A percentile compares a stretch with the other conserved stretches of the same genome.
phyloP scores from a whole-genome alignment of 2,329 filamentous ascomycete species.

The Ilyonectria robusta region DNA sequence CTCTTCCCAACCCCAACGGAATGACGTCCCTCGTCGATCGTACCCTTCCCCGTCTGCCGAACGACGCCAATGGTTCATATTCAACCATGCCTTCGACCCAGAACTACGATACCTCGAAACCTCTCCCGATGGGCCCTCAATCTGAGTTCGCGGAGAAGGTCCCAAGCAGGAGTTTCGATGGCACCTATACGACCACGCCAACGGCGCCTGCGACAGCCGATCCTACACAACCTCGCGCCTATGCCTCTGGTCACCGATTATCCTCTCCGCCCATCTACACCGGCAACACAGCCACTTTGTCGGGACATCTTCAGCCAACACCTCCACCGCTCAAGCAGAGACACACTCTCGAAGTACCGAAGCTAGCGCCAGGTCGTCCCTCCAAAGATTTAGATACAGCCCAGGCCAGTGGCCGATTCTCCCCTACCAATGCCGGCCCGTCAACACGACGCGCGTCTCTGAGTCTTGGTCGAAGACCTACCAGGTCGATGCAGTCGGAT shows the following conservation, averaged over 20 bases:
- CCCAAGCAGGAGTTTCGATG: slow-evolving; percentile 37
- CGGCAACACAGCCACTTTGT: slow-evolving; percentile 57
- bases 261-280: slow-evolving; percentile 75
- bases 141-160: slow-evolving; percentile 30
- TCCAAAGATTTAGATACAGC: slow-evolving; percentile 81
- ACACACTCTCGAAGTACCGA: slow-evolving; percentile 91
- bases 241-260: slow-evolving; percentile 67
- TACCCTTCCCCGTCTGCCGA: slow-evolving; percentile 41
- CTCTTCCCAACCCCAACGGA: slow-evolving; percentile 49
- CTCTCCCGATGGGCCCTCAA: slow-evolving; percentile 41
- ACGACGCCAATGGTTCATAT: slow-evolving; percentile 39
- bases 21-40: slow-evolving; percentile 49
- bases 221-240: slow-evolving; percentile 43
- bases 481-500: slow-evolving; percentile 89
- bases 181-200: slow-evolving; percentile 29
- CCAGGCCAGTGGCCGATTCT: slow-evolving; percentile 85
- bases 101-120: slow-evolving; percentile 40
- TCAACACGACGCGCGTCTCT: slow-evolving; percentile 84
- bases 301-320: slow-evolving; percentile 61
- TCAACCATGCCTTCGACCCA: slow-evolving; percentile 28
- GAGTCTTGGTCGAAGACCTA: slow-evolving; percentile 83
- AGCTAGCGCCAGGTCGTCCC: slow-evolving; percentile 72
- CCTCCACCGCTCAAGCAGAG: slow-evolving; percentile 78
- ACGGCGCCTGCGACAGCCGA: slow-evolving; percentile 42
- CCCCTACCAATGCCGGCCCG: slow-evolving; percentile 71